Evolutionary conservation across 805 yeast genomes (phyloP), one percentile per base, ranked within the genome.

Genomic region (Zygotorulaspora sp.): DNA sequence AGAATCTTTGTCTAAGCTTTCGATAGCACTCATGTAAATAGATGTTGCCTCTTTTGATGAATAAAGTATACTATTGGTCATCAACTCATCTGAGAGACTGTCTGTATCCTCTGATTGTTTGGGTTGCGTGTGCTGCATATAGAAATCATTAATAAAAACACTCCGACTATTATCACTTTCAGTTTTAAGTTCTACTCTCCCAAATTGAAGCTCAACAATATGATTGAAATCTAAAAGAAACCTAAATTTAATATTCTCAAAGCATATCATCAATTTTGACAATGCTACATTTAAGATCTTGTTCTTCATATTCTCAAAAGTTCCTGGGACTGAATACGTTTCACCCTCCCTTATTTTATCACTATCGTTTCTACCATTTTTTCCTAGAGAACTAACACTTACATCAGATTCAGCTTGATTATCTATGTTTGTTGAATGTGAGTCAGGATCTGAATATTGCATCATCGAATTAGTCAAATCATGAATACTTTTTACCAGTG

Each of bases 11-110:
- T 70, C 63, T 2, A 76, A 54, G 34, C 73, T 70, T 0, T 85
- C 77, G 8, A 81, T 67, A 2, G 95, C 94, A 59, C 94, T 84
- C 89, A 84, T 78, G 54, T 83, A 86, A 13, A 85, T 71, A 2
- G 88, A 78, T 32, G 77, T 71, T 1, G 85, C 82, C 39, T 80
- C 83, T 35, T 74, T 78, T 37, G 76, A 80, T 1, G 90, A 77
- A 53, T 79, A 80, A 24, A 78, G 65, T 62, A 76, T 71, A 49
- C 87, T 80, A 24, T 71, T 72, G 56, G 70, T 57, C 40, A 79
- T 53, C 2, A 21, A 21, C 25, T 38, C 30, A 8, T 26, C 30
- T 4, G 30, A 26, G 4, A 14, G 15, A 26, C 11, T 26, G 4
- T 26, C 30, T n/a, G 6, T 26, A 26, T 8, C 14, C 6, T 6